These are phyloP conservation scores for Torulaspora franciscae DNA, from an alignment of 805 yeast genomes.

Conservation along the genomic window DNA sequence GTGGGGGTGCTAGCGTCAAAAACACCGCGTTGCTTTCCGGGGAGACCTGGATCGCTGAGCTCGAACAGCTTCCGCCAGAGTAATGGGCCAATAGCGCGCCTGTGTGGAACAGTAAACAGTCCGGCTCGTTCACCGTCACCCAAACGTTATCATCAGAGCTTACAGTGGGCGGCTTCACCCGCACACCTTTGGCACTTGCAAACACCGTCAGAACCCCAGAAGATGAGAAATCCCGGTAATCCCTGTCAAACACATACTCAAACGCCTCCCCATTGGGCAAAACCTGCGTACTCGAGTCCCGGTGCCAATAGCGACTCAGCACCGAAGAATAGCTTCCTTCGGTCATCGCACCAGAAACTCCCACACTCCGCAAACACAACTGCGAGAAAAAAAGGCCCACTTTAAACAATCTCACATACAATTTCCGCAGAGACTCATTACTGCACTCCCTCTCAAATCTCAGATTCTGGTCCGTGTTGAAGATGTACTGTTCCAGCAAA, in stretches of 20 bases:
- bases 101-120: constrained; percentile 31
- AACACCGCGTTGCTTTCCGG: constrained; percentile 17
- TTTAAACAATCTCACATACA: constrained; percentile 23
- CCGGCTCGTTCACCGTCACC: constrained; percentile 24
- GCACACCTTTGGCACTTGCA: constrained; percentile 27
- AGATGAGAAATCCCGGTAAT: constrained; percentile 17
- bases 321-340: constrained; percentile 16
- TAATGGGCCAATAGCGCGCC: constrained; percentile 21
- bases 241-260: constrained; percentile 17
- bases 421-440: constrained; percentile 13
- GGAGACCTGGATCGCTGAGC: constrained; percentile 24
- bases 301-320: constrained; percentile 21
- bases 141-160: constrained; percentile 27
- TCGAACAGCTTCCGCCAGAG: constrained; percentile 24
- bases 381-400: constrained; percentile 23
- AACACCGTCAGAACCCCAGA: constrained; percentile 29
- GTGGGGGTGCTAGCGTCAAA: constrained; percentile 24
- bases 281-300: constrained; percentile 10
- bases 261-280: constrained; percentile 19
- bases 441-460: constrained; percentile 19
- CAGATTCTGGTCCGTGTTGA: constrained; percentile 18
- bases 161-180: constrained; percentile 24
- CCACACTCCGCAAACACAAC: constrained; percentile 20
- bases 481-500: constrained; percentile 29
- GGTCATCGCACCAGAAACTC: constrained; percentile 1